phyloP scores from a whole-genome alignment of 352 stramenopile species.

The Pythium aphanidermatum region DNA sequence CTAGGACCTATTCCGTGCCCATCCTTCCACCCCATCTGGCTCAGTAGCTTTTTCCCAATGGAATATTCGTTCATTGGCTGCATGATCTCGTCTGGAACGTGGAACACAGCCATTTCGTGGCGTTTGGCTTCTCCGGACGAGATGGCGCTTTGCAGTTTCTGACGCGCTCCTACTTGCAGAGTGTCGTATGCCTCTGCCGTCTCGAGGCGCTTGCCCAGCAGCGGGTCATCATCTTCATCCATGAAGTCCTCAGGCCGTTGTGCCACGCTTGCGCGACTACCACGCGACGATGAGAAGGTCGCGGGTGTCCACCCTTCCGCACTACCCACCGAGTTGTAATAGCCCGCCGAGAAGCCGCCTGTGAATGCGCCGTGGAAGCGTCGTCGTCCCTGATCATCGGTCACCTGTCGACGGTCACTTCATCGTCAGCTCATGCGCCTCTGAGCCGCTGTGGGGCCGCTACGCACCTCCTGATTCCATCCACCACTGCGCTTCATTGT shows the following conservation, averaged over 20 bases:
- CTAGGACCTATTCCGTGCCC: slow-evolving; percentile 83
- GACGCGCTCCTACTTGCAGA: slow-evolving; percentile 30
- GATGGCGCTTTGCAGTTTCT: slow-evolving; percentile 21
- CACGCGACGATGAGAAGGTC: slow-evolving; percentile 79
- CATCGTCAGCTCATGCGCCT: no score
- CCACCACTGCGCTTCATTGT: slow-evolving; percentile 41
- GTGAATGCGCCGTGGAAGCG: slow-evolving; percentile 94
- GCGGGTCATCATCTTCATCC: slow-evolving; percentile 90
- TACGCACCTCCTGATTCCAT: slow-evolving; percentile 53
- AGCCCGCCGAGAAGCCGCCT: slow-evolving; percentile 90
- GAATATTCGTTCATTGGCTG: slow-evolving; percentile 56
- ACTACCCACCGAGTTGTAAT: slow-evolving; percentile 92
- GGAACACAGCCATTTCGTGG: slow-evolving; percentile 23
- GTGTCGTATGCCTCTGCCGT: slow-evolving; percentile 62
- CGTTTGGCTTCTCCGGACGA: not conserved
- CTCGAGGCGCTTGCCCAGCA: slow-evolving; percentile 77
- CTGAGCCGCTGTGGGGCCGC: no score
- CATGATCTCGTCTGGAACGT: slow-evolving; percentile 70
- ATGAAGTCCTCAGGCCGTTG: slow-evolving; percentile 91
- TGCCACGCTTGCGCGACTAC: slow-evolving; percentile 13
- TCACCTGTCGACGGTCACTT: slow-evolving; percentile 50
- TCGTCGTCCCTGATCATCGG: slow-evolving; percentile 58
- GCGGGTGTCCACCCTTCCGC: slow-evolving; percentile 86
- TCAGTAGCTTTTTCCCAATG: slow-evolving; percentile 77
- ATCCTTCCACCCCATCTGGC: slow-evolving; percentile 89